Conservation (phyloP, 345 rosid genomes). For the Erodium maritimum region DNA sequence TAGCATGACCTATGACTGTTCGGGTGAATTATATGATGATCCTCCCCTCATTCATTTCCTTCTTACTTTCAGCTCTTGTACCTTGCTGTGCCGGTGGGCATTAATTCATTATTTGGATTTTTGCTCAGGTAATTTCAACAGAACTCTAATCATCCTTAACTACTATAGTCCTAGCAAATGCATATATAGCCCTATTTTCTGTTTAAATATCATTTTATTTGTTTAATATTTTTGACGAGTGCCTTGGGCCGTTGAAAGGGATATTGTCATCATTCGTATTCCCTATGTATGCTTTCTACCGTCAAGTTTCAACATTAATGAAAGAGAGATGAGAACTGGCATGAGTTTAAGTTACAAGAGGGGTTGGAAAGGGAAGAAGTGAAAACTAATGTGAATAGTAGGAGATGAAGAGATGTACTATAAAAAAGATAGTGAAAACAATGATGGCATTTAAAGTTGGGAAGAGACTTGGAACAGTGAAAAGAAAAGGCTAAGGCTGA, state of each 20-base stretch:
- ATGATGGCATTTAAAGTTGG: conserved; percentile 44
- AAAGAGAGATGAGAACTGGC: background rate
- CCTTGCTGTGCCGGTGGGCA: background rate
- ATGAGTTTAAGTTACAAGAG: conserved; percentile 12
- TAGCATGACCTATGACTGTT: background rate
- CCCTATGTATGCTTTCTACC: conserved; percentile 9
- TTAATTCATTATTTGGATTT: no score
- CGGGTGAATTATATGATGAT: background rate
- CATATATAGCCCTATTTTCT: background rate
- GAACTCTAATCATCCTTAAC: background rate
- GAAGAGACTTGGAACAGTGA: conserved; percentile 11
- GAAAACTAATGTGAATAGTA: conserved; percentile 29
- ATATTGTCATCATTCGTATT: conserved; percentile 2
- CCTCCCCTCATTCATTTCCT: background rate
- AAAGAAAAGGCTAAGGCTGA: conserved; percentile 17
- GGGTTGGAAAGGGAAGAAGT: conserved; percentile 12
- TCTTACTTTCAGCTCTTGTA: background rate
- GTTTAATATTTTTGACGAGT: background rate
- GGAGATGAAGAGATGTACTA: conserved; percentile 26
- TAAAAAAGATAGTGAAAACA: conserved; percentile 38
- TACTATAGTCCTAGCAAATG: background rate
- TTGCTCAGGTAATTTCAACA: background rate
- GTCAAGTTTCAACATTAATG: conserved; percentile 1
- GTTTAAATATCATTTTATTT: no score
- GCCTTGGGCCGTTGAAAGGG: background rate